These are phyloP conservation scores for Kitagawia praeruptora DNA, from an alignment of 129 eudicot species.

Conservation along the genomic window DNA sequence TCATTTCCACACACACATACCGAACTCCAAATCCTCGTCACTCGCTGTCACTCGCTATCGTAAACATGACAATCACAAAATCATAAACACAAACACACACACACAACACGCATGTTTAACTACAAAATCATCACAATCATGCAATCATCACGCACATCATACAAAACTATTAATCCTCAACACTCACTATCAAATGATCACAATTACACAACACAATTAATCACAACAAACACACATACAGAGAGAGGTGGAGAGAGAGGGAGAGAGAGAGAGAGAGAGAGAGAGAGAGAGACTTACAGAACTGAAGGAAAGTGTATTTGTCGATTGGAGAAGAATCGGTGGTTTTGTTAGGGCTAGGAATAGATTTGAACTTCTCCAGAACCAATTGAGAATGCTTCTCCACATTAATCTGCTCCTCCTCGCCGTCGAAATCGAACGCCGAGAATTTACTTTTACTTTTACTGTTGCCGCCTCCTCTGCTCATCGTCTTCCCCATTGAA, in stretches of 20 bases:
- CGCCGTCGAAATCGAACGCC: slow-evolving; percentile 24
- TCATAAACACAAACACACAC: background rate
- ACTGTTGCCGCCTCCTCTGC: background rate
- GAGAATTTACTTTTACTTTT: background rate
- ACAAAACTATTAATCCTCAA: too few species aligned
- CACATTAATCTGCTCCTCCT: slow-evolving; percentile 3
- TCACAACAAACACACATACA: too few species aligned
- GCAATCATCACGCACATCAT: background rate
- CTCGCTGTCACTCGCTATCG: background rate
- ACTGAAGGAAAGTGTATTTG: slow-evolving; percentile 24
- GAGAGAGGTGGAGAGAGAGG: too few species aligned
- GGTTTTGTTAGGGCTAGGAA: background rate
- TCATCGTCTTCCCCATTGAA: slow-evolving; percentile 3
- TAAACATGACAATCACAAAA: background rate
- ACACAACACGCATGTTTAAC: background rate
- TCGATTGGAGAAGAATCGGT: slow-evolving; percentile 7
- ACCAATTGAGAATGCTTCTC: slow-evolving; percentile 7
- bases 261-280: too few species aligned
- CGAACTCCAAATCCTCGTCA: background rate
- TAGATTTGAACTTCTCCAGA: slow-evolving; percentile 3
- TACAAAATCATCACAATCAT: background rate
- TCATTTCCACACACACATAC: background rate
- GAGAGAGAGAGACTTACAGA: slow-evolving; percentile 32
- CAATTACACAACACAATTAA: too few species aligned
- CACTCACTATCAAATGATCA: background rate